phyloP scores from a whole-genome alignment of 208 protist species.

The Crithidia bombi region DNA sequence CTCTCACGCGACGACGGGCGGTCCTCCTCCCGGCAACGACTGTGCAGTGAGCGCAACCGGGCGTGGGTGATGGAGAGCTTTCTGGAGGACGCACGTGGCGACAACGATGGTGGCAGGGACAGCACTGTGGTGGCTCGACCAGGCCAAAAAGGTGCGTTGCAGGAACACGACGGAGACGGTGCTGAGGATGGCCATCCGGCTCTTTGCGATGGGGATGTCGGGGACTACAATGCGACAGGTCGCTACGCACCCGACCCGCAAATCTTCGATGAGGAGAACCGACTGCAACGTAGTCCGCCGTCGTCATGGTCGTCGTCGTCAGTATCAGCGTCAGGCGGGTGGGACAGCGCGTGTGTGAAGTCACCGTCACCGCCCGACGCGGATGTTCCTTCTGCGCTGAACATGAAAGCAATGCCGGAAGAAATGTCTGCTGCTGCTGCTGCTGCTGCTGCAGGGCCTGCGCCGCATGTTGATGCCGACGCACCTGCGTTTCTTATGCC shows the following conservation, averaged over 20 bases:
- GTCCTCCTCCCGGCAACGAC: slow-evolving; percentile 7
- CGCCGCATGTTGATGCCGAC: background rate
- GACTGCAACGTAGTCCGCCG: background rate
- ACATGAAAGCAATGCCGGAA: background rate
- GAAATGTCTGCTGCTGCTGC: background rate
- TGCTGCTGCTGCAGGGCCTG: too few species aligned
- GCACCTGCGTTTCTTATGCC: background rate
- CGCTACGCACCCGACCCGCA: slow-evolving; percentile 27
- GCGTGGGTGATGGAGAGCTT: slow-evolving; percentile 7
- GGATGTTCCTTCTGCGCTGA: background rate
- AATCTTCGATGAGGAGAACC: slow-evolving; percentile 6
- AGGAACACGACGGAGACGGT: background rate
- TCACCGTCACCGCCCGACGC: background rate
- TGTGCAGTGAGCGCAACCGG: slow-evolving; percentile 21
- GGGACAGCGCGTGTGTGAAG: background rate
- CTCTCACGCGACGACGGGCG: background rate
- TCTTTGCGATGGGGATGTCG: background rate
- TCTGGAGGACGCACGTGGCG: slow-evolving; percentile 9
- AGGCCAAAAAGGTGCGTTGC: background rate
- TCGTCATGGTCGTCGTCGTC: background rate
- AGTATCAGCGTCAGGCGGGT: background rate
- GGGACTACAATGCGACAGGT: slow-evolving; percentile 12
- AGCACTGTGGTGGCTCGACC: background rate
- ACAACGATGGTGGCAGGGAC: background rate
- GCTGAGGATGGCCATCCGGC: background rate